Evolutionary conservation across 2,329 filamentous ascomycete genomes (phyloP).

Genomic region (Albifimbria verrucaria): DNA sequence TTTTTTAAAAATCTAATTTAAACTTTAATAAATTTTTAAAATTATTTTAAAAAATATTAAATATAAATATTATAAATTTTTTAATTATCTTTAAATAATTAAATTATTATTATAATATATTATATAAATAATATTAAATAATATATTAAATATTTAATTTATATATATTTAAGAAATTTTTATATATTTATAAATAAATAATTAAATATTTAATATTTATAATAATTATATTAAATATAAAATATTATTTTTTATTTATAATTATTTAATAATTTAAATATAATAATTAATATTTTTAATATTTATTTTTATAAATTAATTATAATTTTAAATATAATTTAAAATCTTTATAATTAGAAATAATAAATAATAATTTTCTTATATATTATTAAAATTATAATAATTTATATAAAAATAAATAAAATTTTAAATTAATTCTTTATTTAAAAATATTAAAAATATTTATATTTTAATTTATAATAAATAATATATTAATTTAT

Average conservation of each 20-base stretch:
- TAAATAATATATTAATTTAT: constrained; percentile 2
- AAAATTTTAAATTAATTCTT: constrained; percentile 1
- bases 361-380: neutral
- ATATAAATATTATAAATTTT: constrained; percentile 2
- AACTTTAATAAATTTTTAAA: constrained; percentile 1
- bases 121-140: constrained; percentile 3
- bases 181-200: constrained; percentile 1
- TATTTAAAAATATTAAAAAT: neutral
- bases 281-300: constrained; percentile 1
- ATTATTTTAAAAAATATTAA: constrained; percentile 2
- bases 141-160: neutral
- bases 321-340: constrained; percentile 1
- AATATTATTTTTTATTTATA: constrained; percentile 3
- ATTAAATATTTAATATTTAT: constrained; percentile 1
- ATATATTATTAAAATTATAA: neutral
- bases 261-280: constrained; percentile 1
- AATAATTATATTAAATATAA: neutral
- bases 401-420: neutral
- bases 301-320: neutral
- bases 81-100: neutral
- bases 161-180: constrained; percentile 4
- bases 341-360: neutral
- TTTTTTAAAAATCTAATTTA: neutral
- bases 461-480: neutral
- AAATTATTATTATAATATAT: neutral